A percentile compares a stretch with the other conserved stretches of the same genome.
These are phyloP conservation scores for Exophiala alcalophila DNA, from an alignment of 2,329 filamentous ascomycete genomes.

Conservation along the genomic window DNA sequence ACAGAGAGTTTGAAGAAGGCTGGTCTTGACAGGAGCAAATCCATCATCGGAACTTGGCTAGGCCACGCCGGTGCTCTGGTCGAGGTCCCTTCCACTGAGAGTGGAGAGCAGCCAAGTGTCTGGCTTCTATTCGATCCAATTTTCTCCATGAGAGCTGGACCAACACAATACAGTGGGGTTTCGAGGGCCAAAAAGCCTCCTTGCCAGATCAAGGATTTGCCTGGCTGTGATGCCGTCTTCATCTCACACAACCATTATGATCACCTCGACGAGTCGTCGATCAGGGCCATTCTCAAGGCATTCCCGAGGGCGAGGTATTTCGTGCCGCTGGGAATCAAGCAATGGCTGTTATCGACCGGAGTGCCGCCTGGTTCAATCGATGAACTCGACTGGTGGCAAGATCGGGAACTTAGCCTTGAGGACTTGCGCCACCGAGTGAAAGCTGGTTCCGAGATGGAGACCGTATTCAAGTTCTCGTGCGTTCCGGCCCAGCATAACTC, in stretches of 20 bases:
- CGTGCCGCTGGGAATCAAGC: conserved; percentile 38
- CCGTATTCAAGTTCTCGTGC: conserved; percentile 15
- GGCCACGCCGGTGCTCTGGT: conserved; percentile 22
- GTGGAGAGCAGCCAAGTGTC: conserved; percentile 2
- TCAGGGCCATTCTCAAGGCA: conserved; percentile 40
- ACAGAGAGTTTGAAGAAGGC: conserved; percentile 2
- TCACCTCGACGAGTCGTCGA: conserved; percentile 50
- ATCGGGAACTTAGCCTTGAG: conserved; percentile 30
- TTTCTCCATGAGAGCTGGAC: conserved; percentile 18
- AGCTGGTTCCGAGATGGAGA: conserved; percentile 18
- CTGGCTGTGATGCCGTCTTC: conserved; percentile 44
- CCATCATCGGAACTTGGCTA: conserved; percentile 18
- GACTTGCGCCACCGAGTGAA: conserved; percentile 10
- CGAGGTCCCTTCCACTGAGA: conserved; percentile 11
- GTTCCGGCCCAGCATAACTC: conserved; percentile 44
- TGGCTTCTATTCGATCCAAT: conserved; percentile 23
- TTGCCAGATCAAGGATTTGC: conserved; percentile 18
- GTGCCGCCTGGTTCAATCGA: conserved; percentile 41
- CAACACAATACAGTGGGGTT: conserved; percentile 16
- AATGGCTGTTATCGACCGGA: conserved; percentile 29
- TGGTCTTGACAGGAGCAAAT: conserved; percentile 4
- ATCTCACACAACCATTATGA: conserved; percentile 59
- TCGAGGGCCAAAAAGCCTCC: conserved; percentile 14
- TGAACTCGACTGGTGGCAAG: conserved; percentile 51
- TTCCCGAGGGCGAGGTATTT: conserved; percentile 44